Conservation (phyloP, 108 stramenopile genomes). For the Cylindrotheca fusiformis region DNA sequence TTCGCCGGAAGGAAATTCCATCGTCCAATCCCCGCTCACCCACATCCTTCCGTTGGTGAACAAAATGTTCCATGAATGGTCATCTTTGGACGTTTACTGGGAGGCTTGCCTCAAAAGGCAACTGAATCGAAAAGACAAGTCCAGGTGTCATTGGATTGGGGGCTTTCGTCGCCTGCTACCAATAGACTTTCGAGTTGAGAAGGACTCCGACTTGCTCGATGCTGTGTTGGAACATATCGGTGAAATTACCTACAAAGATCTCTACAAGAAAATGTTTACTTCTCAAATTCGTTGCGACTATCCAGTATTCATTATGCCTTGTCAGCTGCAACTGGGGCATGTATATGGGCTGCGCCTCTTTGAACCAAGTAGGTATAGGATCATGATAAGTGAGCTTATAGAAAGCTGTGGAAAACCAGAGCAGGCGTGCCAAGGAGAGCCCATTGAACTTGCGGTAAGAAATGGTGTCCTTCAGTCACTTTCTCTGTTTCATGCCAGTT, state of each 20-base stretch:
- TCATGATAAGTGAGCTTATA: slow-evolving; percentile 60
- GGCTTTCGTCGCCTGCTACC: slow-evolving; percentile 41
- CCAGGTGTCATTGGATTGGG: slow-evolving; percentile 40
- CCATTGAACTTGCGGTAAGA: slow-evolving; percentile 18
- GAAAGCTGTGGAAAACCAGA: slow-evolving; percentile 32
- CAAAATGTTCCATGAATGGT: slow-evolving; percentile 49
- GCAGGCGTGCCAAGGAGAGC: slow-evolving; percentile 38
- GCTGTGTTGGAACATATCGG: neutral
- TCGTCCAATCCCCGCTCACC: slow-evolving; percentile 37
- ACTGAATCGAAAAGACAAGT: slow-evolving; percentile 18
- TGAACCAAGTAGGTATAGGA: slow-evolving; percentile 75
- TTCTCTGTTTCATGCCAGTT: slow-evolving; percentile 48
- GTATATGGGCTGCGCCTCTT: slow-evolving; percentile 68
- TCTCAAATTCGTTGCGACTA: slow-evolving; percentile 39
- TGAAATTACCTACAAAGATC: slow-evolving; percentile 32
- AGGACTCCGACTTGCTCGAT: slow-evolving; percentile 2
- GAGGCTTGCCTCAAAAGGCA: slow-evolving; percentile 34
- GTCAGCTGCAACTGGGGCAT: slow-evolving; percentile 34
- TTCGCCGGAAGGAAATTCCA: neutral
- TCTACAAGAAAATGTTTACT: slow-evolving; percentile 49
- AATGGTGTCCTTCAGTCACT: slow-evolving; percentile 26
- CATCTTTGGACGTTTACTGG: slow-evolving; percentile 50
- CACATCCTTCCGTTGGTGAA: slow-evolving; percentile 55
- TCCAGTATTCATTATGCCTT: slow-evolving; percentile 70
- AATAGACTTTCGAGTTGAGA: slow-evolving; percentile 22